Evolutionary conservation across 2,329 filamentous ascomycete genomes (phyloP).

Genomic region (Zopfia rhizophila): DNA sequence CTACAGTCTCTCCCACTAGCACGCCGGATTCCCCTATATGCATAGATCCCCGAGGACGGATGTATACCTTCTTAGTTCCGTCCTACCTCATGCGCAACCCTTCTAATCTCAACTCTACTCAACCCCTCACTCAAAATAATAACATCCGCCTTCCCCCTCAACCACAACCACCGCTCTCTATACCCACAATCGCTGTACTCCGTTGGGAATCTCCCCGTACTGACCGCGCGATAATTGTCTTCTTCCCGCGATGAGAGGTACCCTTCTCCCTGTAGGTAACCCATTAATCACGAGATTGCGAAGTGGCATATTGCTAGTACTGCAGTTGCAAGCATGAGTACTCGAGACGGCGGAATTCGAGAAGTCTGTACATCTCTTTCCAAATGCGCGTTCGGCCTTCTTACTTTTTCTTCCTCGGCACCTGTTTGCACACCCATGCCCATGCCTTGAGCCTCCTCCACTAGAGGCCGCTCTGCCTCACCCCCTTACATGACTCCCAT

Average conservation of each 20-base stretch:
- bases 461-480: slow-evolving; percentile 18
- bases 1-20: no score
- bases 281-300: slow-evolving; percentile 26
- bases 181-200: slow-evolving; percentile 50
- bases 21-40: no score
- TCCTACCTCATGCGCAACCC: slow-evolving; percentile 47
- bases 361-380: slow-evolving; percentile 33
- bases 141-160: slow-evolving; percentile 49
- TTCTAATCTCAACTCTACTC: slow-evolving; percentile 50
- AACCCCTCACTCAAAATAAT: slow-evolving; percentile 48
- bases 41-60: no score
- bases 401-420: slow-evolving; percentile 13
- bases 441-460: slow-evolving; percentile 16
- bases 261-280: slow-evolving; percentile 5
- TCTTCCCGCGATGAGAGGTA: slow-evolving; percentile 18
- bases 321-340: slow-evolving; percentile 50
- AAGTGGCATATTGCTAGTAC: slow-evolving; percentile 30
- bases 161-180: slow-evolving; percentile 49
- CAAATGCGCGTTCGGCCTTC: slow-evolving; percentile 23
- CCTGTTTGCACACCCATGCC: slow-evolving; percentile 12
- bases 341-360: slow-evolving; percentile 50
- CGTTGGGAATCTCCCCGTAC: slow-evolving; percentile 36
- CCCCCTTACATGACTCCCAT: slow-evolving; percentile 10
- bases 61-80: no score
- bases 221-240: slow-evolving; percentile 17